Base-by-base conservation (phyloP, 768 basidiomycete genomes). In the Cantharellus anzutake region DNA sequence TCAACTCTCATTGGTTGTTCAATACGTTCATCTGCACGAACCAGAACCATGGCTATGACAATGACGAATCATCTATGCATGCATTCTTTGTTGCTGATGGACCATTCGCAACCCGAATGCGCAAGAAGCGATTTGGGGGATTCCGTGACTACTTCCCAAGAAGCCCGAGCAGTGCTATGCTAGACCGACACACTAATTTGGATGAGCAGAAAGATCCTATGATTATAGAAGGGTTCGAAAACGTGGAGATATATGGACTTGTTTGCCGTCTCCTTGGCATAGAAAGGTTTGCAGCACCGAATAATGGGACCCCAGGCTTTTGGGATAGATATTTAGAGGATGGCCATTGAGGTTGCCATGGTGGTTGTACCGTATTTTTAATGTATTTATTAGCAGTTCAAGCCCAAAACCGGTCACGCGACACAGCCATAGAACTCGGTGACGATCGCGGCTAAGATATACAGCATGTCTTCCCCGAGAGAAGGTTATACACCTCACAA, bases 31-130 rank as follows among this genome's bases (percentile, higher is more conserved):
- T 57, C 56, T 42, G 56, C 35, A 14, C 42, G 35, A 37, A 11
- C 3, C 64, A 88, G 85, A 90, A 82, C 61, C 92, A 96, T 65
- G 92, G 92, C 3, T 96, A 92, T 67, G 90, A 93, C 68, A 92
- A 91, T 64, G 69, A 76, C 16, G 80, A 82, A 48, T 66, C 73
- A 7, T 74, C 83, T 3, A 94, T 94, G 92, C 80, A 81, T 57
- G 90, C 90, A 2, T 83, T 89, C 67, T 93, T 94, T 69, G 82
- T 94, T 60, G 90, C 88, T 5, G 88, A 91, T 67, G 92, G 92
- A 1, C 92, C 92, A 0, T 92, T 91, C 69, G 81, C 84, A 11
- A 70, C 78, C 5, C 76, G 79, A 50, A 73, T 29, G 56, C 48
- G 2, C 55, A 78, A 62, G 76, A 78, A 44, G 86, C 84, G 84